phyloP scores from a whole-genome alignment of 2,329 filamentous ascomycete genomes.

The Arthrobotrys megalospora region DNA sequence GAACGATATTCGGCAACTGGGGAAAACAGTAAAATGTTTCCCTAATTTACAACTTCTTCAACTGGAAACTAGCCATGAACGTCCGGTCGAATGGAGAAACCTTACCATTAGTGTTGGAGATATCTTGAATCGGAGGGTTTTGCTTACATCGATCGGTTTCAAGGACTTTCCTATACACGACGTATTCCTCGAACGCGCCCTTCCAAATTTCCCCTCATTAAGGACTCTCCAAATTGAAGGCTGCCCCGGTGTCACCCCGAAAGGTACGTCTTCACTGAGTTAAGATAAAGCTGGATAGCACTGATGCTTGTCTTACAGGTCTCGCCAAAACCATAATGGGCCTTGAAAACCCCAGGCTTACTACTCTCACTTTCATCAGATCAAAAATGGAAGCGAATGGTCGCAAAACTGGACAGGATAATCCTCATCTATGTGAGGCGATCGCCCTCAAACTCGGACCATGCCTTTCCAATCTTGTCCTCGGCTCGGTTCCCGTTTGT shows the following conservation, averaged over 20 bases:
- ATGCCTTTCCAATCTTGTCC: conserved; percentile 17
- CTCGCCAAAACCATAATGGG: conserved; percentile 18
- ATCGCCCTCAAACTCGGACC: conserved; percentile 34
- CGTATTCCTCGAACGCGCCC: conserved; percentile 7
- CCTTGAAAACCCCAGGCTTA: conserved; percentile 11
- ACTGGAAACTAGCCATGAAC: conserved; percentile 23
- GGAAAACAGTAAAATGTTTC: conserved; percentile 32
- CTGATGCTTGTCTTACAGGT: conserved; percentile 30
- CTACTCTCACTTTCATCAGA: conserved; percentile 14
- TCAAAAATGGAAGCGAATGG: neutral
- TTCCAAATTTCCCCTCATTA: conserved; percentile 18
- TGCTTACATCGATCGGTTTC: conserved; percentile 35
- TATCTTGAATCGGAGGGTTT: neutral
- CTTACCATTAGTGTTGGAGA: conserved; percentile 4
- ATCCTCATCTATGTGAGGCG: conserved; percentile 31
- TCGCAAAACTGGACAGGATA: neutral
- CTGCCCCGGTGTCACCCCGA: conserved; percentile 32
- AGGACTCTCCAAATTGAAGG: conserved; percentile 34
- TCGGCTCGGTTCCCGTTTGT: conserved; percentile 26
- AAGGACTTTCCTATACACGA: conserved; percentile 36
- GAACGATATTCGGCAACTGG: conserved; percentile 22
- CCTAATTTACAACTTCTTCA: conserved; percentile 40
- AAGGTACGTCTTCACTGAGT: conserved; percentile 19
- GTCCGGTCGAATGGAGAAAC: conserved; percentile 14
- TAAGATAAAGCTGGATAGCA: neutral